Conservation (phyloP, 345 rosid genomes). For the Eucalyptus polyanthemos region DNA sequence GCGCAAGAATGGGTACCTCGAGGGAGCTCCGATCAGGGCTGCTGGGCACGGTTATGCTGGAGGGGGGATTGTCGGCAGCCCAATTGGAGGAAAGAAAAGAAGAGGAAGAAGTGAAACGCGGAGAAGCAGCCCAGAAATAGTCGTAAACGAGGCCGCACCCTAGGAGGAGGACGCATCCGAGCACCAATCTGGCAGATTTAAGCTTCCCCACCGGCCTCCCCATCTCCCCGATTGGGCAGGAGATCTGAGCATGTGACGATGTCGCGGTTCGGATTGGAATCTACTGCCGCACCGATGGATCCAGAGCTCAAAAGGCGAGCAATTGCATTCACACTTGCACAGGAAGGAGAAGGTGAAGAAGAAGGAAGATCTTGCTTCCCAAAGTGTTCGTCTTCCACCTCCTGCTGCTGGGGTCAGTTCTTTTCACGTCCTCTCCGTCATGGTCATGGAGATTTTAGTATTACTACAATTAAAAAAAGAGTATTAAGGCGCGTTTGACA, state of each 20-base stretch:
- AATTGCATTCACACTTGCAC: background rate
- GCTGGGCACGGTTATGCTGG: background rate
- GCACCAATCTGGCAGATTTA: conserved; percentile 26
- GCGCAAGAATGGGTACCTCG: background rate
- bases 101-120: conserved; percentile 26
- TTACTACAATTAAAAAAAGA: background rate
- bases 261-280: background rate
- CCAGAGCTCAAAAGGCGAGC: background rate
- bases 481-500: too few species aligned
- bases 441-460: background rate
- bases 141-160: conserved; percentile 56
- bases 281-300: background rate
- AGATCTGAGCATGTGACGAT: background rate
- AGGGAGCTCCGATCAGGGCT: background rate
- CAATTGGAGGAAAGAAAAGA: conserved; percentile 11
- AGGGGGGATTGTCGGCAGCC: background rate
- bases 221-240: conserved; percentile 2
- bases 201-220: conserved; percentile 38
- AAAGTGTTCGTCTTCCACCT: background rate
- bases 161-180: conserved; percentile 25
- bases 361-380: background rate
- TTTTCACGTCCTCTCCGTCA: background rate
- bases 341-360: background rate
- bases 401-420: background rate
- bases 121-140: conserved; percentile 83